phyloP scores from a whole-genome alignment of 2,329 filamentous ascomycete species.

The Pseudogymnoascus sp. region DNA sequence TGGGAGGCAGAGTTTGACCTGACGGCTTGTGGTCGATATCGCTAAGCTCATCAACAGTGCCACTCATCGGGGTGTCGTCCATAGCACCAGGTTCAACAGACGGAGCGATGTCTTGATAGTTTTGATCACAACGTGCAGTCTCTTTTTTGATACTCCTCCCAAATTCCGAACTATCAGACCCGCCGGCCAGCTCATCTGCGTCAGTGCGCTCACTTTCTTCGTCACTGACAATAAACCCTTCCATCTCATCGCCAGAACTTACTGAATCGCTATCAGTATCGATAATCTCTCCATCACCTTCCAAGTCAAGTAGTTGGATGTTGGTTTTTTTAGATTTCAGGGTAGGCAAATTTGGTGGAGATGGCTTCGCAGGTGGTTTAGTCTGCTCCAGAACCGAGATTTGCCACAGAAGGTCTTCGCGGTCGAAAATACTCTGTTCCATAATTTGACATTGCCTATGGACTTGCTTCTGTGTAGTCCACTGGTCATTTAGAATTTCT shows the following conservation, averaged over 20 bases:
- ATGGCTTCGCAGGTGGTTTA: constrained; percentile 33
- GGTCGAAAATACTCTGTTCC: constrained; percentile 57
- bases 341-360: neutral
- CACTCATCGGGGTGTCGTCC: neutral
- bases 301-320: neutral
- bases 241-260: constrained; percentile 38
- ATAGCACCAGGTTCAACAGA: neutral
- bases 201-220: constrained; percentile 16
- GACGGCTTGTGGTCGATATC: neutral
- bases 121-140: neutral
- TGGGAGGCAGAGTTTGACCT: neutral
- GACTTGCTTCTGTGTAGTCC: constrained; percentile 46
- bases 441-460: constrained; percentile 49
- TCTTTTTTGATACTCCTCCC: neutral
- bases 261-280: constrained; percentile 17
- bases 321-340: neutral
- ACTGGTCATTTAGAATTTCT: constrained; percentile 46
- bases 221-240: constrained; percentile 42
- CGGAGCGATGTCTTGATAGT: neutral
- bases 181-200: constrained; percentile 14
- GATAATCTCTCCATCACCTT: constrained; percentile 22
- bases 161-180: constrained; percentile 14
- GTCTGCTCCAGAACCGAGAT: constrained; percentile 39
- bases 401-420: constrained; percentile 46
- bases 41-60: neutral